A percentile compares a stretch with the other conserved stretches of the same genome.
phyloP scores from a whole-genome alignment of 2,329 filamentous ascomycete genomes.

The Sporothrix protearum region DNA sequence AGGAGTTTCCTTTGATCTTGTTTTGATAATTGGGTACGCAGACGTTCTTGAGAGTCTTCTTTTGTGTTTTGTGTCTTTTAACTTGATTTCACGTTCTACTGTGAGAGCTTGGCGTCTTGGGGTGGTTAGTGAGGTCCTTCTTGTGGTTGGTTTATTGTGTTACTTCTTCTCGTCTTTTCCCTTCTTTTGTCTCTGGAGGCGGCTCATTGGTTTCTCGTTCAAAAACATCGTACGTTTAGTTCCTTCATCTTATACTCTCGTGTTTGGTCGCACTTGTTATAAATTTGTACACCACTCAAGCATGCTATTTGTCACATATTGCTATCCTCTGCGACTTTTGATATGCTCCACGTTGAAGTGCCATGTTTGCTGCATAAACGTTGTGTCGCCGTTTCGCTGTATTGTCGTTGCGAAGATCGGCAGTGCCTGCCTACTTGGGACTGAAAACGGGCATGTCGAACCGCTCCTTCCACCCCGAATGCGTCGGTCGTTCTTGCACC shows the following conservation, averaged over 20 bases:
- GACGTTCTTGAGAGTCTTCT: not conserved
- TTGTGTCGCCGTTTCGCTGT: not conserved
- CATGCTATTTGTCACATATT: not conserved
- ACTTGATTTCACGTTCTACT: not conserved
- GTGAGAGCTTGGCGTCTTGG: not conserved
- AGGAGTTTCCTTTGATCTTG: not conserved
- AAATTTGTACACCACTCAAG: not conserved
- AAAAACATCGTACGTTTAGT: not conserved
- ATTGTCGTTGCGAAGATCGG: not conserved
- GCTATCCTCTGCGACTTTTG: not conserved
- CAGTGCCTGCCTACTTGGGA: not conserved
- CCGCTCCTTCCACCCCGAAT: too few relatives aligned
- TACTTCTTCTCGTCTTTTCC: not conserved
- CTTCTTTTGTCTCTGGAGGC: not conserved
- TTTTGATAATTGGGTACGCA: not conserved
- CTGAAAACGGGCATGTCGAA: too few relatives aligned
- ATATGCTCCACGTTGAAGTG: not conserved
- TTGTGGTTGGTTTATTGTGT: not conserved
- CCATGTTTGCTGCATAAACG: not conserved
- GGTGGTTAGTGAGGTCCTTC: not conserved
- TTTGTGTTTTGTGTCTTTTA: not conserved
- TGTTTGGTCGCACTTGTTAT: not conserved
- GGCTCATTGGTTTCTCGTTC: not conserved
- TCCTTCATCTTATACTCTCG: not conserved
- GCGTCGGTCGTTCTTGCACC: not conserved